Percentiles rank a stretch among this genome's conserved stretches.
These are phyloP conservation scores for Halophytophthora batemanensis DNA, from an alignment of 352 stramenopile species.

Conservation along the genomic window DNA sequence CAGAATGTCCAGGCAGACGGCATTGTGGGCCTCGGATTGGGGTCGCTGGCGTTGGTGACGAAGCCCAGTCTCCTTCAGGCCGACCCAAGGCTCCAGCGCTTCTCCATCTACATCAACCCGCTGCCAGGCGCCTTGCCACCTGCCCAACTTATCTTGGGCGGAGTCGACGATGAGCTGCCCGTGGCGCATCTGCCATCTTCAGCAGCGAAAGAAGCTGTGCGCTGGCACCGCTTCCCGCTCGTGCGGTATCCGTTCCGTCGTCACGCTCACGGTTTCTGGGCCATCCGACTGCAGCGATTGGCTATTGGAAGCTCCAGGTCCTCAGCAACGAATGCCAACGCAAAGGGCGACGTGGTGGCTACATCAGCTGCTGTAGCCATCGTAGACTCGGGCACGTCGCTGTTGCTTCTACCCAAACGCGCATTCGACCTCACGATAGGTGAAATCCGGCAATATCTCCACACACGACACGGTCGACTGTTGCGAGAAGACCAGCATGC, in stretches of 20 bases:
- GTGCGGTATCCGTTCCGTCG: constrained; percentile 35
- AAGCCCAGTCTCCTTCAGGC: constrained; percentile 38
- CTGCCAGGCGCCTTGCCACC: constrained; percentile 33
- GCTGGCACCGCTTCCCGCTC: constrained; percentile 53
- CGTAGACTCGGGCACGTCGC: constrained; percentile 66
- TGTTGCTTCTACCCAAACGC: constrained; percentile 45
- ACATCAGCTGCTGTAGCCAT: constrained; percentile 34
- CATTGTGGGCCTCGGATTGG: constrained; percentile 60
- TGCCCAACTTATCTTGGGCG: constrained; percentile 60
- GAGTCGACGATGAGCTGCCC: constrained; percentile 40
- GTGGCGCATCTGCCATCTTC: constrained; percentile 7
- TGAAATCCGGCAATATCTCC: constrained; percentile 37
- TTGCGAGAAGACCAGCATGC: constrained; percentile 22
- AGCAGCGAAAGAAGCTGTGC: constrained; percentile 6
- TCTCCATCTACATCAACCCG: constrained; percentile 72
- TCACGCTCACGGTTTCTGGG: constrained; percentile 50
- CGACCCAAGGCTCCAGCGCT: constrained; percentile 27
- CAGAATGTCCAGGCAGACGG: constrained; percentile 58
- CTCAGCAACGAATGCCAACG: constrained; percentile 3
- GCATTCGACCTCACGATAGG: constrained; percentile 42
- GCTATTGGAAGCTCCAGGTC: constrained; percentile 14
- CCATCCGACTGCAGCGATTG: constrained; percentile 40
- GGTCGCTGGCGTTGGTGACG: constrained; percentile 54
- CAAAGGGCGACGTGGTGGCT: constrained; percentile 15
- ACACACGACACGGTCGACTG: constrained; percentile 14